Base-by-base conservation (phyloP, 345 rosid genomes). In the Odontarrhena argentea region DNA sequence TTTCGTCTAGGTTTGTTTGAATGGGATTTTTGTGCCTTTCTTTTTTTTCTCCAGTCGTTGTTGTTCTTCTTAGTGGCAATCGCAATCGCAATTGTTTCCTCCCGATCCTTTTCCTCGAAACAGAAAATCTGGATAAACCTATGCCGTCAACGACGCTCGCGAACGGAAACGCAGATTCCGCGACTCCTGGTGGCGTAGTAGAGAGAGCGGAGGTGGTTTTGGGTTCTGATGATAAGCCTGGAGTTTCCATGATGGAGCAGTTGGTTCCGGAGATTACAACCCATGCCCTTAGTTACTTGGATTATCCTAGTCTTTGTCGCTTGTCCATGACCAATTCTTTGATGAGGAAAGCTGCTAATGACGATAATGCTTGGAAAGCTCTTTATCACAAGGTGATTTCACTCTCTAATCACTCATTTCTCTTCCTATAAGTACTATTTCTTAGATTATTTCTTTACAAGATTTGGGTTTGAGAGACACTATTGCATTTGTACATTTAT, bases 211-310 rank as follows among this genome's bases (percentile, higher is more conserved):
- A 66, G 52, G 74, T 70, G 52, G 74, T 70, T 68, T 79, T 64
- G 65, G 80, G 50, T 18, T 55, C 3, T 34, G 83, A 63, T 63
- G 95, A 88, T 79, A 79, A 82, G 53, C 82, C 83, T 37, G 83
- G 81, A n/a, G 93, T 93, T 1, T 91, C 99, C 9, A 95, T 95
- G 98, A 95, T 89, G 97, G 98, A 95, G 83, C 98, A 95, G 81
- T 77, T 95, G 70, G 99, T 91, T 43, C 96, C 99, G 42, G 99
- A 95, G 82, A 95, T 95, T 69, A 91, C 94, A 18, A 89, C 99
- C 1, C 99, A 95, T 83, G 92, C 96, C 14, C 96, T 95, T 9
- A 95, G 99, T 77, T 95, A 91, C 67, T 79, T 95, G 87, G 99
- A 95, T 85, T 95, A 86, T 72, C 89, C 91, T 2, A 94, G 97